Conservation (phyloP, 148 eudicot species). For the Heliosperma pusillum region DNA sequence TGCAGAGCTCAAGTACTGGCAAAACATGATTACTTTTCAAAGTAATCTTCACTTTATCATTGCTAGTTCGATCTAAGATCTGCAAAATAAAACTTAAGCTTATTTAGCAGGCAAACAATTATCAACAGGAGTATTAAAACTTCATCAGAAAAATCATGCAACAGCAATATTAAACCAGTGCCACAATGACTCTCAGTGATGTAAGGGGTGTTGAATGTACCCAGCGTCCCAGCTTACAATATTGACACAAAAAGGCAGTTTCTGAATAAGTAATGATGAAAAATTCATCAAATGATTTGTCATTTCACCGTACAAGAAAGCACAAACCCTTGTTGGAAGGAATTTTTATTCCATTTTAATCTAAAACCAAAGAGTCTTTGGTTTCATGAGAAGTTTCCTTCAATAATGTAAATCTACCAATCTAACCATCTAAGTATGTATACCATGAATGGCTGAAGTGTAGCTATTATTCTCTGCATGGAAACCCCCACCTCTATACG, state of each 20-base stretch:
- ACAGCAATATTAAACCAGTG: not conserved
- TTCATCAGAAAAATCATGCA: not conserved
- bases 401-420: too few species aligned
- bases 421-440: not conserved
- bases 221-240: not conserved
- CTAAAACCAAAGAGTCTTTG: not conserved
- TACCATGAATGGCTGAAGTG: not conserved
- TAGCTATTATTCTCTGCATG: not conserved
- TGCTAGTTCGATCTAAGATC: conserved; percentile 59
- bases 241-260: not conserved
- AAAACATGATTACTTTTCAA: conserved; percentile 77
- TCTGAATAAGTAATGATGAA: not conserved
- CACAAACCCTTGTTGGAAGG: not conserved
- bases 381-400: not conserved
- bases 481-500: not conserved
- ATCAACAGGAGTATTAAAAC: not conserved
- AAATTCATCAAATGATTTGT: not conserved
- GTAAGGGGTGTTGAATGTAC: not conserved
- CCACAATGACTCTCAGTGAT: not conserved
- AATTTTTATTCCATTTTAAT: not conserved
- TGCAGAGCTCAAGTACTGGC: conserved; percentile 81
- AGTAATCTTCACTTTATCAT: conserved; percentile 57
- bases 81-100: conserved; percentile 30
- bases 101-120: conserved; percentile 3
- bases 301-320: too few species aligned